Evolutionary conservation across 352 stramenopile species (phyloP), one percentile per base, ranked within the genome.

Genomic region (Phytophthora cactorum): DNA sequence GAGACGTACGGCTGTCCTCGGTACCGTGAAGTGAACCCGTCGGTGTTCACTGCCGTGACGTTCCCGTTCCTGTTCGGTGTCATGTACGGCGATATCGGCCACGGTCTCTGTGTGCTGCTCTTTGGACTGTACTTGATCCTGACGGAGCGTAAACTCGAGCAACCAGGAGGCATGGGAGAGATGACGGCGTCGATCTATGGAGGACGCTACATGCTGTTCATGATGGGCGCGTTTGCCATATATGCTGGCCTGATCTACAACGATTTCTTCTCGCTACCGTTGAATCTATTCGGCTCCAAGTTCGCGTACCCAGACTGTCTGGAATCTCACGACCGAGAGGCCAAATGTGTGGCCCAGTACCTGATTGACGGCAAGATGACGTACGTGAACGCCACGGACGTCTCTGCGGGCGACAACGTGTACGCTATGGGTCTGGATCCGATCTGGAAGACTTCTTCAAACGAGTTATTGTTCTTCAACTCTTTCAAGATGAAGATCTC

Each of bases 401-500:
- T 96, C n/a, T 80, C 85, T 29, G 59, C 44, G 7, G 86, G 86
- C 52, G 71, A 73, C 15, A 96, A 96, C 57, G 97, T 99, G 32
- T 99, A 99, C 74, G 92, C 95, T 14, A 96, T 99, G 75, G 98
- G 98, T 32, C 67, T 99, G 38, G 98, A 99, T 81, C 98, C 98
- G 10, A 93, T 98, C 46, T 99, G 98, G 98, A 98, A 99, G 68
- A 96, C 98, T 51, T 93, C 96, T 29, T 84, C 90, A 22, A 99
- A 99, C 77, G 97, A 99, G 58, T 81, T 99, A 58, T 75, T 99
- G 14, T 99, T 99, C 72, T 99, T 99, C 81, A 99, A 99, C 86
- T 99, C 96, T 38, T 99, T 99, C 89, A 99, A 99, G 84, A 99
- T 99, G 98, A 99, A 99, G 84, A 89, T 99, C 22, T 97, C 93